These are phyloP conservation scores for Excoecaria cochinchinensis DNA, from an alignment of 345 rosid species.

Conservation along the genomic window DNA sequence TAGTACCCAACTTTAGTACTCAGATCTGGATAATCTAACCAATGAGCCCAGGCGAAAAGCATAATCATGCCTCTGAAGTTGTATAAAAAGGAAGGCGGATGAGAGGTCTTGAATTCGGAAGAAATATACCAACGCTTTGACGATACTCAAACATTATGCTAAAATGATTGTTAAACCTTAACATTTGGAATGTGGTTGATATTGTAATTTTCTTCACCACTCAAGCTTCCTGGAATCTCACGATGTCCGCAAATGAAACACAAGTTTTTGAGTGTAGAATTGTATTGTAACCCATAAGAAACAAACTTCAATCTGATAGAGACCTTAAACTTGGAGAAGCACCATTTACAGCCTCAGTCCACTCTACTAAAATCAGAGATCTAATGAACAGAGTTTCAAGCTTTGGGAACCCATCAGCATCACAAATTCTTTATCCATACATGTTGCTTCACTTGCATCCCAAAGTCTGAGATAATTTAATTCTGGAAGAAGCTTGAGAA, in stretches of 20 bases:
- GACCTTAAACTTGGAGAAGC: slow-evolving; percentile 4
- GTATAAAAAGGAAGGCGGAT: too few relatives aligned
- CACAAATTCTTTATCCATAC: neutral
- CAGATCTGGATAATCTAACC: too few relatives aligned
- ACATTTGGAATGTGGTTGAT: neutral
- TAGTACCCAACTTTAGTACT: too few relatives aligned
- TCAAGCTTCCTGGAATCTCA: neutral
- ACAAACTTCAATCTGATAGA: neutral
- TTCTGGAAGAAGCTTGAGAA: neutral
- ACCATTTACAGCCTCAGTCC: slow-evolving; percentile 9
- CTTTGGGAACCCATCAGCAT: slow-evolving; percentile 11
- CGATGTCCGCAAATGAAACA: neutral
- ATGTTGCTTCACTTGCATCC: neutral
- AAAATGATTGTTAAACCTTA: too few relatives aligned
- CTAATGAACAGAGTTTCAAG: slow-evolving; percentile 12
- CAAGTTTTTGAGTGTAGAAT: neutral
- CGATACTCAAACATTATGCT: too few relatives aligned
- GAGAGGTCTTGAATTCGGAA: too few relatives aligned
- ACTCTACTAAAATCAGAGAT: slow-evolving; percentile 1
- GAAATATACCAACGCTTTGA: too few relatives aligned
- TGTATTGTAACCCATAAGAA: slow-evolving; percentile 6
- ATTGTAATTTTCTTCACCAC: slow-evolving; percentile 10
- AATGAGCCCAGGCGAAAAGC: too few relatives aligned
- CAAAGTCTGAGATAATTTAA: neutral
- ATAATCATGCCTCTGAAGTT: too few relatives aligned